Conservation (phyloP, 2,329 filamentous ascomycete genomes). For the Paecilomyces sp. region DNA sequence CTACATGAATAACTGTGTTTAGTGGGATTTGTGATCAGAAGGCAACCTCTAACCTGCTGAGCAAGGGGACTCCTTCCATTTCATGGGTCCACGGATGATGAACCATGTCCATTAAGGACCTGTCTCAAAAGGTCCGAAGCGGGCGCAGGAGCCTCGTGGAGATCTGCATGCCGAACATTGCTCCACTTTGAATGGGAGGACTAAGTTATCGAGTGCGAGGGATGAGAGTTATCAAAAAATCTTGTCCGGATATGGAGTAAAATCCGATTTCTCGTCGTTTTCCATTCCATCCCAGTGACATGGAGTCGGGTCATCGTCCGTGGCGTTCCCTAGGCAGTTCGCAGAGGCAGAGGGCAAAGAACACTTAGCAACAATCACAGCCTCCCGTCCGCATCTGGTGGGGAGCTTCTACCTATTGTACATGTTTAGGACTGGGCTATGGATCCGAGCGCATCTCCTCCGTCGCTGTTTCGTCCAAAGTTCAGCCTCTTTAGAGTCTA, state of each 20-base stretch:
- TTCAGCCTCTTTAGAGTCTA: not conserved
- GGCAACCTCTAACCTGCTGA: constrained; percentile 4
- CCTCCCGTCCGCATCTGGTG: not conserved
- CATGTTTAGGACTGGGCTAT: not conserved
- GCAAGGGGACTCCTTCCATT: constrained; percentile 1
- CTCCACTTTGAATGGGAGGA: not conserved
- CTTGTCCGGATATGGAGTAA: constrained; percentile 1
- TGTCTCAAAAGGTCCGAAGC: not conserved
- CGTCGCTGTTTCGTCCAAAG: not conserved
- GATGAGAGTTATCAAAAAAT: not conserved
- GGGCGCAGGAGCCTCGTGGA: not conserved
- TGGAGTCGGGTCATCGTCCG: constrained; percentile 1
- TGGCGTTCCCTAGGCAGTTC: not conserved
- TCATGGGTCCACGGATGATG: not conserved
- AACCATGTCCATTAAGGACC: not conserved
- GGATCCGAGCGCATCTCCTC: not conserved
- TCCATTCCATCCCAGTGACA: constrained; percentile 2
- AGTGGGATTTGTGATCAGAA: constrained; percentile 2
- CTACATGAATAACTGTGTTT: constrained; percentile 3
- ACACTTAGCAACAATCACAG: not conserved
- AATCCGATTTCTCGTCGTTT: constrained; percentile 1
- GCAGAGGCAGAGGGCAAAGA: not conserved
- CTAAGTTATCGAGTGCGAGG: not conserved
- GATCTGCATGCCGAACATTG: not conserved
- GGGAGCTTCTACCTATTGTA: not conserved